These are phyloP conservation scores for Astrocystis sublimbata DNA, from an alignment of 495 filamentous ascomycete species.

Conservation along the genomic window DNA sequence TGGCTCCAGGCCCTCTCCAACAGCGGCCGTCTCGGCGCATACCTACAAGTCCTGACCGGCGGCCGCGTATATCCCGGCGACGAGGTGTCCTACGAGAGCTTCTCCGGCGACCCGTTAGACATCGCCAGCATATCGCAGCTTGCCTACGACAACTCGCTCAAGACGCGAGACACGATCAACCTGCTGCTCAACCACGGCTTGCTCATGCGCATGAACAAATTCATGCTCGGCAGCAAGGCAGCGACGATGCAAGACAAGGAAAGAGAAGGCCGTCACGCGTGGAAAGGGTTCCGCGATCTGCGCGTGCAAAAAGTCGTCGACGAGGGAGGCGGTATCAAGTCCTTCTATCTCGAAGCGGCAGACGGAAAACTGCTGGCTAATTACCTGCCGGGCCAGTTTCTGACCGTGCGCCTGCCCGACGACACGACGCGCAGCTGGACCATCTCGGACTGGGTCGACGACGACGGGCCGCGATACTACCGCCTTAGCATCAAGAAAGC, in stretches of 20 bases:
- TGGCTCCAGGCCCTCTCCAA: slow-evolving; percentile 10
- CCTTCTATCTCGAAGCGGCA: slow-evolving; percentile 6
- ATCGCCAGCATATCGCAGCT: slow-evolving; percentile 3
- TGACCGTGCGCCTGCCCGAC: slow-evolving; percentile 8
- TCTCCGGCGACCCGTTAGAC: slow-evolving; percentile 5
- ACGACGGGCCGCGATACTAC: slow-evolving; percentile 7
- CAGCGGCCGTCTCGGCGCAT: slow-evolving; percentile 11
- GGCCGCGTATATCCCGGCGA: slow-evolving; percentile 14
- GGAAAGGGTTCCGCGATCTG: slow-evolving; percentile 6
- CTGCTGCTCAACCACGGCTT: slow-evolving; percentile 6
- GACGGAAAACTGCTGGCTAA: slow-evolving; percentile 4
- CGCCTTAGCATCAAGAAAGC: slow-evolving; percentile 10
- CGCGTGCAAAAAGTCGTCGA: slow-evolving; percentile 1
- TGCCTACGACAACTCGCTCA: slow-evolving; percentile 15
- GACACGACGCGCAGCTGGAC: slow-evolving; percentile 13
- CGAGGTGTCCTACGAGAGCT: slow-evolving; percentile 1
- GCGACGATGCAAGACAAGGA: slow-evolving; percentile 7
- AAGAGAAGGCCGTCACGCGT: slow-evolving; percentile 3
- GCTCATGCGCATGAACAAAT: slow-evolving; percentile 17
- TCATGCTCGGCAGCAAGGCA: background rate
- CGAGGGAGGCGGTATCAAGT: slow-evolving; percentile 7
- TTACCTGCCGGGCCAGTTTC: slow-evolving; percentile 15
- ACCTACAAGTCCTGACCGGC: slow-evolving; percentile 2
- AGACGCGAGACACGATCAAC: slow-evolving; percentile 15
- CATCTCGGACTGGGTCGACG: slow-evolving; percentile 10